phyloP scores from a whole-genome alignment of 2,329 filamentous ascomycete species.

The Salinomyces thailandicus region DNA sequence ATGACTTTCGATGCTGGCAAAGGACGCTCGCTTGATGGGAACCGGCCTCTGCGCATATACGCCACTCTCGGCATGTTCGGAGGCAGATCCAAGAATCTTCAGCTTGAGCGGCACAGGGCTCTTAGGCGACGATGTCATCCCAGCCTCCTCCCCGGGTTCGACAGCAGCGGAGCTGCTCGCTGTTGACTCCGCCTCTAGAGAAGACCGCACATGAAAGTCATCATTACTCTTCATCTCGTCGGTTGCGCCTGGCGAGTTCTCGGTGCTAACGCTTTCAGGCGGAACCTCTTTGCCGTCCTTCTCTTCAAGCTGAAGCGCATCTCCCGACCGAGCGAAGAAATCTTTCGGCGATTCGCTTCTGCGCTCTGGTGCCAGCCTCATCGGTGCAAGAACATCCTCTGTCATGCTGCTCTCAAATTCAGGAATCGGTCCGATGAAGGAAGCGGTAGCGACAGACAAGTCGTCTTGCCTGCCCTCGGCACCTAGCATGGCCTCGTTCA shows the following conservation, averaged over 20 bases:
- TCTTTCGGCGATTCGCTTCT: too few species aligned
- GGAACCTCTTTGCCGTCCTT: neutral
- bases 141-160: neutral
- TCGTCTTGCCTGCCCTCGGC: neutral
- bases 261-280: neutral
- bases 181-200: neutral
- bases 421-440: too few species aligned
- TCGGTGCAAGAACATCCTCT: too few species aligned
- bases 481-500: neutral
- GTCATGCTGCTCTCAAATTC: too few species aligned
- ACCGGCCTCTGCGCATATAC: neutral
- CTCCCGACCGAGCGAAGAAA: too few species aligned
- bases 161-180: neutral
- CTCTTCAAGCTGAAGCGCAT: too few species aligned
- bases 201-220: slow-evolving; percentile 8
- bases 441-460: neutral
- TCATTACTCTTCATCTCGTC: slow-evolving; percentile 4
- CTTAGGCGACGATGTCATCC: neutral
- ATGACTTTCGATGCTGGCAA: slow-evolving; percentile 24
- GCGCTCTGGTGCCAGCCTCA: too few species aligned
- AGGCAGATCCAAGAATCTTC: slow-evolving; percentile 3
- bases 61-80: neutral
- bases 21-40: slow-evolving; percentile 23
- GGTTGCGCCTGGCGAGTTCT: slow-evolving; percentile 4
- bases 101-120: slow-evolving; percentile 5